Evolutionary conservation across 1,284 basidiomycete species (phyloP), one percentile per base, ranked within the genome.

Genomic region (Cutaneotrichosporon daszewskae): DNA sequence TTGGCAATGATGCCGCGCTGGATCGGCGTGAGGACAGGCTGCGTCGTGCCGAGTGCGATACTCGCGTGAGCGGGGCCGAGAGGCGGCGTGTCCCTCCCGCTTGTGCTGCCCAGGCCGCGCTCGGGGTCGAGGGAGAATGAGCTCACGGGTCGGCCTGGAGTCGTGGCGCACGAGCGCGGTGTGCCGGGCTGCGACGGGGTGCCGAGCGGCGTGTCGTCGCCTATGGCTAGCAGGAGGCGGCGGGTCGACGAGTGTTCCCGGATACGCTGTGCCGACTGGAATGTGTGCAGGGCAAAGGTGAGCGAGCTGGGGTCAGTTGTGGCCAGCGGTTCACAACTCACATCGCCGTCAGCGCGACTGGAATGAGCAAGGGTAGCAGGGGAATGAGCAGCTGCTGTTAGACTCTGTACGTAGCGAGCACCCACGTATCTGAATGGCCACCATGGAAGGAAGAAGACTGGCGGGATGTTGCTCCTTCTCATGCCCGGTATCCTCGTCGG

Each of bases 351-450:
- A 66, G 29, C 18, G 58, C 47, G 2, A 64, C 17, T 2, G 66
- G 64, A 8, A 68, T 4, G 19, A 68, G 25, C 24, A 68, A 31
- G 0, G 62, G 62, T 2, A 64, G 35, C 23, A 68, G 27, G 0
- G 55, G 43, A 29, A 63, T 35, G n/a, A 59, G 37, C 13, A 45
- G 40, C 60, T 63, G 37, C 6, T 13, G 29, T 45, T 20, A 49
- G 42, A 39, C n/a, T n/a, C n/a, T 45, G 17, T 8, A 31, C 22
- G 11, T 14, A 6, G 16, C 8, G 9, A n/a, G 7, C 6, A 54
- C 60, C 53, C 42, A 67, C 64, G 49, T 66, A 64, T 31, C 58
- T 58, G 32, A 66, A 55, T 4, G 61, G 57, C 31, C 49, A 52
- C 13, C 50, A 49, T 2, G 49, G 52, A 3, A 62, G 39, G 37